Percentiles rank a stretch among this genome's conserved stretches.
These are phyloP conservation scores for Arachnomyces sp. DNA, from an alignment of 2,329 filamentous ascomycete genomes.

Conservation along the genomic window DNA sequence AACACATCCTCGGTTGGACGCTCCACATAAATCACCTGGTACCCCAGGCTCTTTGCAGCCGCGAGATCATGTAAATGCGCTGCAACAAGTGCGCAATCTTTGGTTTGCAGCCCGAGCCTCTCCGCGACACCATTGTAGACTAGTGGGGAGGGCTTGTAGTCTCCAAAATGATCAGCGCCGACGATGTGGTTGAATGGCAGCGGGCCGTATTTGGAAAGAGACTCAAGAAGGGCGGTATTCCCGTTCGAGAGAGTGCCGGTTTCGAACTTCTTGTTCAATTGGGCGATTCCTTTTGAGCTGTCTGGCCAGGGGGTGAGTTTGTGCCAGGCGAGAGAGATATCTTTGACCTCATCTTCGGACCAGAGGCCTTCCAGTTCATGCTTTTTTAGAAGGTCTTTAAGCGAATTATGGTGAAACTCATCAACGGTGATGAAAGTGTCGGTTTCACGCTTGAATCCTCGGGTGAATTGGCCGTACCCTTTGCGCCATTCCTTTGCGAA, in stretches of 20 bases:
- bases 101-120: conserved; percentile 45
- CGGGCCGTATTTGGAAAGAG: conserved; percentile 48
- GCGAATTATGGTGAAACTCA: conserved; percentile 57
- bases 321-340: conserved; percentile 60
- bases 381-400: conserved; percentile 49
- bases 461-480: conserved; percentile 56
- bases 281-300: conserved; percentile 41
- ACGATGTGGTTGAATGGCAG: conserved; percentile 53
- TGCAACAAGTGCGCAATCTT: conserved; percentile 63
- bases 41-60: conserved; percentile 51
- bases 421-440: conserved; percentile 60
- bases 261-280: conserved; percentile 44
- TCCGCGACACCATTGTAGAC: conserved; percentile 58
- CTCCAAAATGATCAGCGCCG: conserved; percentile 56
- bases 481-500: conserved; percentile 65
- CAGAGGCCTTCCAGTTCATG: conserved; percentile 54
- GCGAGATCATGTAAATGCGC: conserved; percentile 59
- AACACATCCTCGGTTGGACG: conserved; percentile 55
- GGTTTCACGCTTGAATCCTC: conserved; percentile 26
- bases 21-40: conserved; percentile 62
- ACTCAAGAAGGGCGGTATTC: conserved; percentile 51
- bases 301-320: conserved; percentile 58
- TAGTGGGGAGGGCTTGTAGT: conserved; percentile 58
- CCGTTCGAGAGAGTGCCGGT: conserved; percentile 63
- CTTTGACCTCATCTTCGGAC: conserved; percentile 52